Percentiles rank a stretch among this genome's conserved stretches.
Conservation (phyloP, 2,329 filamentous ascomycete species). For the Pseudogymnoascus sp. region DNA sequence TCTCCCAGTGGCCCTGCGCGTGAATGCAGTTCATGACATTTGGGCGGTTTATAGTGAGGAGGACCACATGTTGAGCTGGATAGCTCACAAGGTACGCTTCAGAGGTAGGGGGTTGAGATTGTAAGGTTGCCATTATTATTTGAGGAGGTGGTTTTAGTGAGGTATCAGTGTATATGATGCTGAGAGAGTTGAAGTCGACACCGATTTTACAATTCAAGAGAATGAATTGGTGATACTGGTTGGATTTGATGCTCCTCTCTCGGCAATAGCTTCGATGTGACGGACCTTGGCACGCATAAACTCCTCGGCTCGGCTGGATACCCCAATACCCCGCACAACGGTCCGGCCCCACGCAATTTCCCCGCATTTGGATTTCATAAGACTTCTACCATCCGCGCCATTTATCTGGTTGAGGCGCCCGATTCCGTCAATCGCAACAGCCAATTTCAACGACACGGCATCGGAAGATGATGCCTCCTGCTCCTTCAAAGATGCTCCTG, state of each 20-base stretch:
- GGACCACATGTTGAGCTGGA: constrained; percentile 45
- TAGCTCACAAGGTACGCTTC: constrained; percentile 30
- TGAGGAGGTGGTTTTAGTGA: not conserved
- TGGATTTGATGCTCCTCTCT: not conserved
- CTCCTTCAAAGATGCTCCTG: too few species aligned
- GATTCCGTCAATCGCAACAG: too few species aligned
- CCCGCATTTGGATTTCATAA: not conserved
- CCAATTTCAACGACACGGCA: too few species aligned
- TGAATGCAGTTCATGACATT: constrained; percentile 39
- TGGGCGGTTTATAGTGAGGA: constrained; percentile 51
- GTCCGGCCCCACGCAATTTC: constrained; percentile 5
- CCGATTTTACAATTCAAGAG: not conserved
- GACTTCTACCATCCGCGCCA: not conserved
- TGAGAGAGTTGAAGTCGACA: not conserved
- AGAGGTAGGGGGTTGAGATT: constrained; percentile 16
- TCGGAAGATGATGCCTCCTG: too few species aligned
- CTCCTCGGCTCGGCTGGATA: constrained; percentile 3
- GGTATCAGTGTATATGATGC: not conserved
- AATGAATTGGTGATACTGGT: not conserved
- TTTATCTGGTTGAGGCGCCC: not conserved
- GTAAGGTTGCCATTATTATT: constrained; percentile 15
- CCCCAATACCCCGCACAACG: constrained; percentile 6
- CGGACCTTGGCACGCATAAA: not conserved
- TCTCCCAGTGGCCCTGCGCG: constrained; percentile 31
- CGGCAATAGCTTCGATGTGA: constrained; percentile 4